Base-by-base conservation (phyloP, 495 filamentous ascomycete genomes). In the Penicillium psychrofluorescens region DNA sequence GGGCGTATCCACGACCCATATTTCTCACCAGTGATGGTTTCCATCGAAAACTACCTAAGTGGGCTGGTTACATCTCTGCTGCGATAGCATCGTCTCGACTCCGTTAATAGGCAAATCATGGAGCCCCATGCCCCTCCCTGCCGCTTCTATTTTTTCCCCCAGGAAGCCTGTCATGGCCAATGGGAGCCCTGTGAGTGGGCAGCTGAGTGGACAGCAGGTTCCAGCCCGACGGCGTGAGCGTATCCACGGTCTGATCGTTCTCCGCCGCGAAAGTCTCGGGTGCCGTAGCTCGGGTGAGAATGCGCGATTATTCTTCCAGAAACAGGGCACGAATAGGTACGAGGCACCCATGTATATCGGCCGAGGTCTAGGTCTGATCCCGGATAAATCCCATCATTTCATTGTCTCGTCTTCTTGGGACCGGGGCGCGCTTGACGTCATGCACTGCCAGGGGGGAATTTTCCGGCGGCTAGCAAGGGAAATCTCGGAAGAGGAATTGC, bases 311-410 rank as follows among this genome's bases (percentile, higher is more conserved):
- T 22, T 22, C 22, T 0, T 22, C 22, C 22, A 22, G 22, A 22
- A 22, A 22, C 22, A 22, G 22, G 22, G 22, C 22, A 22, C 22
- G 22, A 22, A 4, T 22, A 6, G 22, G 22, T 22, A 0, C 0
- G 6, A 22, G 3, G 22, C 6, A 22, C 1, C 22, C 22, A 22
- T 22, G 22, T 22, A 22, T 29, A 14, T 42, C 45, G 41, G 50
- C 42, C 31, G 42, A 42, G 32, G 14, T 14, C n/a, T 6, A 48
- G 56, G 53, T 56, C 56, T 54, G 56, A 59, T 54, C 53, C 50
- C 38, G 30, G 28, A 32, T 45, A 40, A 22, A 37, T 33, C 41
- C 42, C 38, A 41, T 28, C 37, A 40, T 36, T 36, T 42, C 29
- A 37, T 16, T 41, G 10, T 41, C 33, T 30, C 9, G 36, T 28